Base-by-base conservation (phyloP, 768 basidiomycete species). In the Holtermannia corniformis region DNA sequence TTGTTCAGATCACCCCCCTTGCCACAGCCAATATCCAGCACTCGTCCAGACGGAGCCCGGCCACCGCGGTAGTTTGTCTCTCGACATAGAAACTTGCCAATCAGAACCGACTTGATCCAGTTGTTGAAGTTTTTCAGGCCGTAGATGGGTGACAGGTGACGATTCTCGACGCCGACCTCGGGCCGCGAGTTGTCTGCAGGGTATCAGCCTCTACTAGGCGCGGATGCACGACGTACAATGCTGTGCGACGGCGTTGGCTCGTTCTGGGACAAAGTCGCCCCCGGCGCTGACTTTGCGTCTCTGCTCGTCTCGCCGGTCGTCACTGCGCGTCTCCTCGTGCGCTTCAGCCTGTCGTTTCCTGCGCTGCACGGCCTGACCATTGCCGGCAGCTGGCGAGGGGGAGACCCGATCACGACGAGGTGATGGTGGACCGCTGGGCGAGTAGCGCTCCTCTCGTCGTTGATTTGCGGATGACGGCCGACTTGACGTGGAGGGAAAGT, bases 91-190 rank as follows among this genome's bases (percentile, higher is more conserved):
- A 87, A 95, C 49, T 86, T 86, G 7, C 85, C 83, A 66, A 99
- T 95, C 57, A 97, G 78, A 16, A 97, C 92, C 10, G 89, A 90
- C 72, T 99, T 99, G 62, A 97, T 85, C 95, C 95, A 99, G 75
- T 99, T 99, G 75, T 99, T 99, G 76, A 97, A 99, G 68, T 80
- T 85, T 73, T 95, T 96, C 50, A 99, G 80, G 32, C 95, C 95
- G 50, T 95, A 89, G 62, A 97, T 99, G 41, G 91, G 89, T 4
- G 92, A 96, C 16, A 85, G 82, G 58, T 79, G 79, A 26, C 95
- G 86, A 63, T 86, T 82, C 10, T 81, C 77, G 25, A 88, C 81
- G 52, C 89, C 90, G 10, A 93, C 85, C 54, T 99, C 91, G 4
- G 91, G 91, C 11, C 95, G 81, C 13, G 82, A 79, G 71, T 99